phyloP scores from a whole-genome alignment of 176 grass and related monocot genomes.

The Phyllostachys edulis region DNA sequence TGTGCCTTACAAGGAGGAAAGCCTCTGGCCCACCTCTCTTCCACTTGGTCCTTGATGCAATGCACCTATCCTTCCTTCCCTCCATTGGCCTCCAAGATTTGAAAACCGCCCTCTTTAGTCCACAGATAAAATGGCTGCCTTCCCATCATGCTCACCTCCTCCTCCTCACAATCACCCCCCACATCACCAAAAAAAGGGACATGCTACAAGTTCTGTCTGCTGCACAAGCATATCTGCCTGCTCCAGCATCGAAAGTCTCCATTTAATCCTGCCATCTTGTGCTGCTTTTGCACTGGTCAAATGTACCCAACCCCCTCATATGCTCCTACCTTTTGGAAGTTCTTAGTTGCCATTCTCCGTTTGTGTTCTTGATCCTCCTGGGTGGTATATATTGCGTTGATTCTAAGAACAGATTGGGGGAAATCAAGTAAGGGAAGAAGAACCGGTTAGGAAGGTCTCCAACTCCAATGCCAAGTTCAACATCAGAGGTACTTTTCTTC shows the following conservation, averaged over 20 bases:
- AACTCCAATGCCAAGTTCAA: neutral
- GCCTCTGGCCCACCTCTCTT: neutral
- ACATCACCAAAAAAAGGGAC: neutral
- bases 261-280: neutral
- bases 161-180: neutral
- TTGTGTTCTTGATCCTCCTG: constrained; percentile 22
- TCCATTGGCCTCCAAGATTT: neutral
- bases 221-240: neutral
- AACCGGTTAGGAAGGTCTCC: neutral
- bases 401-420: neutral
- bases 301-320: neutral
- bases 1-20: constrained; percentile 4
- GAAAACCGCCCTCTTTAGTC: constrained; percentile 19
- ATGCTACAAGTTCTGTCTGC: neutral
- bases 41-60: constrained; percentile 42
- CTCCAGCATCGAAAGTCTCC: neutral
- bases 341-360: neutral
- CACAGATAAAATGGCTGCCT: constrained; percentile 34
- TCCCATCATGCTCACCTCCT: neutral
- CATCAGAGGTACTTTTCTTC: constrained; percentile 16
- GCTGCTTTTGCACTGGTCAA: neutral
- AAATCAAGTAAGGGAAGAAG: neutral
- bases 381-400: neutral
- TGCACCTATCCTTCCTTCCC: constrained; percentile 12
- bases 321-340: constrained; percentile 6